These are phyloP conservation scores for Blastobotrys persicus DNA, from an alignment of 1,139 yeast species.

Conservation along the genomic window DNA sequence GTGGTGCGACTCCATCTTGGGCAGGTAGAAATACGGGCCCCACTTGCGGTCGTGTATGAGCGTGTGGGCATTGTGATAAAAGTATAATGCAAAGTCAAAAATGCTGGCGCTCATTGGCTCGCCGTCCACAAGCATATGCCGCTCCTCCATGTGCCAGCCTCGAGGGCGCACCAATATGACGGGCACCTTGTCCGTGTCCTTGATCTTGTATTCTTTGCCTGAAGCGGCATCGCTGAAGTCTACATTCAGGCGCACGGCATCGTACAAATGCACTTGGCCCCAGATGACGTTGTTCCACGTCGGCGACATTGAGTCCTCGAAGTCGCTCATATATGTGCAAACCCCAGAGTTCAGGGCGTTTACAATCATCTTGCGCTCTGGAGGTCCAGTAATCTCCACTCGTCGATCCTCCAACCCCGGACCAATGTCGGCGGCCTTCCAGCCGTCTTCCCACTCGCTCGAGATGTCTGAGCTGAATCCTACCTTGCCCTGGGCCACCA, in stretches of 20 bases:
- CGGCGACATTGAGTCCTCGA: slow-evolving; percentile 93
- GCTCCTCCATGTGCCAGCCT: slow-evolving; percentile 82
- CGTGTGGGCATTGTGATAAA: slow-evolving; percentile 69
- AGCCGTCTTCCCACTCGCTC: slow-evolving; percentile 59
- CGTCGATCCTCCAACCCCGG: slow-evolving; percentile 66
- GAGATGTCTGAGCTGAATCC: slow-evolving; percentile 78
- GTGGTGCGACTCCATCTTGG: slow-evolving; percentile 77
- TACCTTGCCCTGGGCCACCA: slow-evolving; percentile 63
- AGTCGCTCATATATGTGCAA: slow-evolving; percentile 92
- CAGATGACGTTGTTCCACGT: slow-evolving; percentile 86
- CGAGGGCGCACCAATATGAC: slow-evolving; percentile 81
- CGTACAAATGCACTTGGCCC: slow-evolving; percentile 92
- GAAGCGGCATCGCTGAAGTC: slow-evolving; percentile 49
- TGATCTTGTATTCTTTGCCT: slow-evolving; percentile 59
- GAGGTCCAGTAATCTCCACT: slow-evolving; percentile 48
- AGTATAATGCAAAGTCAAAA: slow-evolving; percentile 75
- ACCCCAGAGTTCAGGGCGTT: slow-evolving; percentile 88
- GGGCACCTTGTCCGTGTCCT: slow-evolving; percentile 48
- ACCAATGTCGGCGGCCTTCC: slow-evolving; percentile 79
- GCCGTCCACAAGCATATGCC: slow-evolving; percentile 70
- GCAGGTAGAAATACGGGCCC: slow-evolving; percentile 77
- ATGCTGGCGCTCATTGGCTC: slow-evolving; percentile 72
- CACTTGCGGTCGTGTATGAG: slow-evolving; percentile 53
- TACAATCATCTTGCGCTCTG: slow-evolving; percentile 89
- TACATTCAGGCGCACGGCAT: slow-evolving; percentile 75